phyloP scores from a whole-genome alignment of 768 basidiomycete genomes.

The Amanita fuliginea region DNA sequence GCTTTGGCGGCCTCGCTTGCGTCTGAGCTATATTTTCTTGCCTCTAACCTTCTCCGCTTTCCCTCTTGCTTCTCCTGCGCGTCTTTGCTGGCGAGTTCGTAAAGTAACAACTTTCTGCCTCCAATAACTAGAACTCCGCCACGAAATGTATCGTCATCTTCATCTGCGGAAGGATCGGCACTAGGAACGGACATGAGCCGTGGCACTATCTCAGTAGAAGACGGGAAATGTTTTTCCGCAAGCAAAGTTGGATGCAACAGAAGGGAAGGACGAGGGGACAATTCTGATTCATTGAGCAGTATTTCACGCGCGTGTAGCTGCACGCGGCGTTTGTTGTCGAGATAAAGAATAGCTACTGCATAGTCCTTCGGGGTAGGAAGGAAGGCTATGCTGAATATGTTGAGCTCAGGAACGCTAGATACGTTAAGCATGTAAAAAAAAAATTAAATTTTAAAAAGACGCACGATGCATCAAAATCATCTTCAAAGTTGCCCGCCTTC shows the following conservation, averaged over 20 bases:
- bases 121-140: conserved; percentile 70
- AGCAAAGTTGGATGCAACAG: conserved; percentile 43
- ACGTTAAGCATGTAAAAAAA: conserved; percentile 1
- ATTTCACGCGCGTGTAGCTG: conserved; percentile 56
- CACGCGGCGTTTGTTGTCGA: conserved; percentile 51
- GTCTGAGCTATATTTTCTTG: conserved; percentile 36
- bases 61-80: conserved; percentile 40
- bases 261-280: conserved; percentile 35
- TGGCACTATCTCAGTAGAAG: conserved; percentile 27
- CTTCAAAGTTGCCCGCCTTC: conserved; percentile 39
- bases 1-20: conserved; percentile 31
- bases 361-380: conserved; percentile 34
- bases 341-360: conserved; percentile 54
- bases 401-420: conserved; percentile 51
- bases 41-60: conserved; percentile 43
- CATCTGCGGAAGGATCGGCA: conserved; percentile 13
- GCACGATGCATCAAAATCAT: conserved; percentile 56
- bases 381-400: conserved; percentile 58
- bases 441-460: too few species aligned
- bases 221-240: conserved; percentile 35
- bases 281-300: conserved; percentile 33
- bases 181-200: conserved; percentile 30
- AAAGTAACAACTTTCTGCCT: conserved; percentile 52
- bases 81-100: conserved; percentile 39
- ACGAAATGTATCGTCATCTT: conserved; percentile 24